Conservation (phyloP, 768 basidiomycete species). For the Chiua virens region DNA sequence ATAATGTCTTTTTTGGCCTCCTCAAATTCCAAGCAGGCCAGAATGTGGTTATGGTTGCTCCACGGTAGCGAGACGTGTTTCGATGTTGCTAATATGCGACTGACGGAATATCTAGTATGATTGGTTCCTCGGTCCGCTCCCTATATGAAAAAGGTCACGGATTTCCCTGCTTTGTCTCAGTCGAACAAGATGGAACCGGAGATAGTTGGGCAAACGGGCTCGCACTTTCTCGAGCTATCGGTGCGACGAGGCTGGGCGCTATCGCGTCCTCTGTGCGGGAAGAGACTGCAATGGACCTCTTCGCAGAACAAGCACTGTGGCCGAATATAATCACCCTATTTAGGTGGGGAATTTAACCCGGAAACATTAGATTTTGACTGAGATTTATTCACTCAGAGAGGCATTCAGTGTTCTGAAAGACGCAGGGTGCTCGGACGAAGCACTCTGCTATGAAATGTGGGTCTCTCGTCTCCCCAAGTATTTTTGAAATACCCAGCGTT, state of each 20-base stretch:
- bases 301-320: slow-evolving; percentile 68
- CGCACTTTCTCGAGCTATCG: slow-evolving; percentile 56
- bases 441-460: slow-evolving; percentile 65
- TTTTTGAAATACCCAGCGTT: background rate
- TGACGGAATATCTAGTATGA: slow-evolving; percentile 46
- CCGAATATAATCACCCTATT: slow-evolving; percentile 67
- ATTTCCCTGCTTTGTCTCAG: slow-evolving; percentile 65
- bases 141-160: slow-evolving; percentile 59
- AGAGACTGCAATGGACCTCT: slow-evolving; percentile 64
- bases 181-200: slow-evolving; percentile 60
- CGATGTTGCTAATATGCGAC: background rate
- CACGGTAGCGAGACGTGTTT: slow-evolving; percentile 36
- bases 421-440: slow-evolving; percentile 66
- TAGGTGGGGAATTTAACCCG: slow-evolving; percentile 32
- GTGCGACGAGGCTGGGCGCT: slow-evolving; percentile 62
- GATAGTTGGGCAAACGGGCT: slow-evolving; percentile 46
- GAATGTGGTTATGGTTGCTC: slow-evolving; percentile 67
- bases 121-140: slow-evolving; percentile 63
- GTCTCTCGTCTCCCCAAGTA: slow-evolving; percentile 1
- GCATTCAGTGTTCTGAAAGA: slow-evolving; percentile 62
- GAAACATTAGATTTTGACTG: background rate
- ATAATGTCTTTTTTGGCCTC: slow-evolving; percentile 63
- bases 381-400: slow-evolving; percentile 39
- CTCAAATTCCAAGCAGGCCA: slow-evolving; percentile 52
- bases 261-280: slow-evolving; percentile 62